Evolutionary conservation across 2,329 filamentous ascomycete species (phyloP), one percentile per base, ranked within the genome.

Genomic region (Neofusicoccum ribis): DNA sequence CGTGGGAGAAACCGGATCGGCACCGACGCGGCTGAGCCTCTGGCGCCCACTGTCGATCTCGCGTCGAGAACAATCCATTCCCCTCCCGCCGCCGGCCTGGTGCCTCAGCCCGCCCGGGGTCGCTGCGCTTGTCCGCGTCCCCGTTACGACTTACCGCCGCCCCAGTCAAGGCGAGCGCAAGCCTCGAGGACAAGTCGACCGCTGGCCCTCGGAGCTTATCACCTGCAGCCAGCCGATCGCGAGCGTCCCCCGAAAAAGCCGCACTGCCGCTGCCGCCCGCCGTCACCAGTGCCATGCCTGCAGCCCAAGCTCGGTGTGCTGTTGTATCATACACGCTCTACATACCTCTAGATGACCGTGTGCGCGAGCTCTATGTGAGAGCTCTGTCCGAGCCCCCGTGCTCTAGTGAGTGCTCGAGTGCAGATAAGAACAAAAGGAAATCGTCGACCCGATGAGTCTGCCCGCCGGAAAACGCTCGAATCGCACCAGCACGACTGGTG

Each of bases 321-420:
- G 27, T 37, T 46, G 23, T 59, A 60, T 60, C 56, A 47, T 60
- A 60, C 56, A 60, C 27, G 36, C 37, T 60, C 56, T 60, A 60
- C 27, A 31, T 31, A 31, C 56, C 56, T 60, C 56, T 60, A 60
- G 37, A 15, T 47, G 56, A 6, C 52, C 39, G 39, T 58, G 56
- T 60, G 56, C 56, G 56, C 31, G 56, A 60, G 56, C 56, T 60
- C 56, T 60, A 60, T 60, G 56, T 9, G 27, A n/a, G 52, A 43
- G 31, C 52, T 56, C 52, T 43, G 27, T 56, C 52, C 52, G 17
- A 56, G 17, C 11, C 37, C 20, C 50, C 14, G 17, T 41, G 36
- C 44, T 27, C 44, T 17, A 49, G 56, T 47, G 31, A 15, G 43
- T 46, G 14, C n/a, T 46, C 43, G 17, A 49, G 56, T 47, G 31